A percentile compares a stretch with the other conserved stretches of the same genome.
These are phyloP conservation scores for Sporothrix brasiliensis DNA, from an alignment of 2,329 filamentous ascomycete species.

Conservation along the genomic window DNA sequence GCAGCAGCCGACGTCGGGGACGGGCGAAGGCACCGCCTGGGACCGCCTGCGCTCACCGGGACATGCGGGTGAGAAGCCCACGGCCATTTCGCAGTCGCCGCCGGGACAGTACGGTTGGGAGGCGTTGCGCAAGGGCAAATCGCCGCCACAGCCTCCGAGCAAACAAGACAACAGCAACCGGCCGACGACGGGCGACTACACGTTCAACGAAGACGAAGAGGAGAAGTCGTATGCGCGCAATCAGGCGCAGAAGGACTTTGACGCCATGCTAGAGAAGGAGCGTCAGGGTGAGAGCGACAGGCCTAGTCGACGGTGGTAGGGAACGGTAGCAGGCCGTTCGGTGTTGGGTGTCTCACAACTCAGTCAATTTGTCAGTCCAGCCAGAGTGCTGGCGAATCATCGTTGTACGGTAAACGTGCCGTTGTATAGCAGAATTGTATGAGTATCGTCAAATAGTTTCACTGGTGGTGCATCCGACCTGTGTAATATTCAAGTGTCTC, in stretches of 20 bases:
- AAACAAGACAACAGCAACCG: not conserved
- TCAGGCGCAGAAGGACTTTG: conserved; percentile 37
- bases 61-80: not conserved
- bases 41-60: conserved; percentile 34
- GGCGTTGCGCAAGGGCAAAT: conserved; percentile 17
- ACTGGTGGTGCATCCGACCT: not conserved
- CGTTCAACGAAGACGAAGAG: conserved; percentile 28
- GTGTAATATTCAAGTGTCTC: too few species aligned
- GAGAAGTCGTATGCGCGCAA: conserved; percentile 31
- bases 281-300: conserved; percentile 33
- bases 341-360: not conserved
- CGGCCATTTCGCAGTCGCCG: conserved; percentile 10
- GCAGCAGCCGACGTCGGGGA: conserved; percentile 12
- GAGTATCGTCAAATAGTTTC: not conserved
- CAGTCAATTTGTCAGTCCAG: not conserved
- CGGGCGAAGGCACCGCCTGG: conserved; percentile 34
- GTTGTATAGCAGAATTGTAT: not conserved
- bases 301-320: conserved; percentile 7
- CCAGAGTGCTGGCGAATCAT: not conserved
- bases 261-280: conserved; percentile 38
- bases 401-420: not conserved
- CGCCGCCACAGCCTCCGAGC: not conserved
- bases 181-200: conserved; percentile 30
- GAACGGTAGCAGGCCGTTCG: not conserved
- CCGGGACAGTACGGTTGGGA: conserved; percentile 18